These are phyloP conservation scores for Melocanna baccifera DNA, from an alignment of 176 grass and related monocot species.

Conservation along the genomic window DNA sequence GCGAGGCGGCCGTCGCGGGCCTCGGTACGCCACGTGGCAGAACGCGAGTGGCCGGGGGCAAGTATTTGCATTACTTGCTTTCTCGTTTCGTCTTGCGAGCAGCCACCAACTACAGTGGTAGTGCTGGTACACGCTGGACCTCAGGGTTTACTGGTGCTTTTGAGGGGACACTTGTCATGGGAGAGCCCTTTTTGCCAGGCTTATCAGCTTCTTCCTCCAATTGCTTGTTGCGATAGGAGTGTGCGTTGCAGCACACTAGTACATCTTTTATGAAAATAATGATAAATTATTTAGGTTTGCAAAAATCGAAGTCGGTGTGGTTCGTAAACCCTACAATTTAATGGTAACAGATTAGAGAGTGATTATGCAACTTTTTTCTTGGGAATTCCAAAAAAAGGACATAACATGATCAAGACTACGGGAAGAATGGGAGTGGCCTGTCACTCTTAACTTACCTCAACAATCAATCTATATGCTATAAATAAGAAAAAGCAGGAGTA, in stretches of 20 bases:
- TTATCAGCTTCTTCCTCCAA: neutral
- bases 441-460: neutral
- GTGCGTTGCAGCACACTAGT: neutral
- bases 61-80: neutral
- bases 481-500: neutral
- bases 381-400: neutral
- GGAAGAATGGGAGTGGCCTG: neutral
- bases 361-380: neutral
- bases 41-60: neutral
- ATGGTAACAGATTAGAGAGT: neutral
- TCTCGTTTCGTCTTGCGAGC: neutral
- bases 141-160: neutral
- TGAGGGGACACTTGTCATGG: constrained; percentile 8
- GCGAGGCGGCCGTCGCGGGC: neutral
- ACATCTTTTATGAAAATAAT: neutral
- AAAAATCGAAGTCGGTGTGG: neutral
- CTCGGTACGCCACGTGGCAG: neutral
- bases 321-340: neutral
- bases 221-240: neutral
- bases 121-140: neutral
- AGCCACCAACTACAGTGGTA: neutral
- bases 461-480: neutral
- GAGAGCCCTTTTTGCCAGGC: neutral
- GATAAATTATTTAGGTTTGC: neutral
- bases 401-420: neutral